Evolutionary conservation across 805 yeast species (phyloP), one percentile per base, ranked within the genome.

Genomic region (Yarrowia sp.): DNA sequence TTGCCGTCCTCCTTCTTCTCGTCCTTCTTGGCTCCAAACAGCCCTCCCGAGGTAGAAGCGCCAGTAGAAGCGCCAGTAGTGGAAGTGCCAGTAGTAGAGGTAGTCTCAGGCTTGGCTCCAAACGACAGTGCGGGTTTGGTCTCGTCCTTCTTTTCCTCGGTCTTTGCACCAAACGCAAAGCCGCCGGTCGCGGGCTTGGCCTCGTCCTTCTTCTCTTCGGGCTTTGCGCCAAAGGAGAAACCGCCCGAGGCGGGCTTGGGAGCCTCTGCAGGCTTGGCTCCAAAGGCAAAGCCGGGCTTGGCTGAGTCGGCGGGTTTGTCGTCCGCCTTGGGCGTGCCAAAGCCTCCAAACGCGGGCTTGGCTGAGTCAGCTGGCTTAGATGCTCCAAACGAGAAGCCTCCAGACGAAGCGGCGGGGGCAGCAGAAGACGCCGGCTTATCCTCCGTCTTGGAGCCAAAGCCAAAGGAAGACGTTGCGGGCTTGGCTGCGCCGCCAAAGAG

Each of bases 1-100:
- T 47, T 47, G 29, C 19, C 51, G 25, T 46, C 53, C 24, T 44
- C 19, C 38, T 47, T 47, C 12, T 6, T 7, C 32, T 41, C 47
- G 10, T 51, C 58, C 24, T 33, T 51, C 31, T 51, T 51, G 16
- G 56, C 56, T 21, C 58, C 58, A 24, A 51, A 51, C 16, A 51
- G 42, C 9, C 61, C 44, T n/a, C 27, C 55, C n/a, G n/a, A n/a
- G n/a, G n/a, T n/a, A 31, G 55, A 7, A 13, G 55, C 21, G 46
- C 22, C 22, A 18, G 39, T 67, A 61, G 41, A 66, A 59, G 38
- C 66, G n/a, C n/a, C n/a, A 13, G 63, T 18, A 22, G 62, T 47
- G 29, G 29, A 5, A 10, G 63, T 64, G 13, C 69, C 73, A 38
- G 74, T 70, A 9, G 76, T 68, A 44, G 70, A 68, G n/a, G n/a